Evolutionary conservation across 192 early-diverging fungal genomes (phyloP).

Genomic region (Umbelopsis sp.): DNA sequence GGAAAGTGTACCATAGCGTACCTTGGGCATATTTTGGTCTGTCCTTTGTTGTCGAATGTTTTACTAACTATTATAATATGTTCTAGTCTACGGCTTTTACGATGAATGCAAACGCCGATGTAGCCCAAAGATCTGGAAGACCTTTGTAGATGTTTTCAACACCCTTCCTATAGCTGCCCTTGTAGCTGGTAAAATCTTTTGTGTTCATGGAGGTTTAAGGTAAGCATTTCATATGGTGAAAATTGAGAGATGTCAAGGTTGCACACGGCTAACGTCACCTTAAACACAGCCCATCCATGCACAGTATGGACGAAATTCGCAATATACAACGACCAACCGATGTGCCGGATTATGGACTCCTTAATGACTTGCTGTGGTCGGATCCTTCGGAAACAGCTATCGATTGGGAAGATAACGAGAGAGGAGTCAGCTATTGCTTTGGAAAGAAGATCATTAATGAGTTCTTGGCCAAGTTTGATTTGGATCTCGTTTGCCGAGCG

Average conservation of each 20-base stretch:
- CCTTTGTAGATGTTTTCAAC: constrained; percentile 95
- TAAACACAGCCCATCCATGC: constrained; percentile 59
- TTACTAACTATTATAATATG: too few species aligned
- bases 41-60: too few species aligned
- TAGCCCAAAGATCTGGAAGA: constrained; percentile 88
- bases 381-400: constrained; percentile 81
- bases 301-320: constrained; percentile 87
- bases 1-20: too few species aligned
- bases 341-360: constrained; percentile 89
- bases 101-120: constrained; percentile 95
- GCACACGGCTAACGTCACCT: neutral
- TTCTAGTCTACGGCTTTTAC: constrained; percentile 90
- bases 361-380: constrained; percentile 93
- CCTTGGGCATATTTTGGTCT: too few species aligned
- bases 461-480: constrained; percentile 92
- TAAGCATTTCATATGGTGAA: neutral
- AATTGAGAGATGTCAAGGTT: too few species aligned
- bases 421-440: constrained; percentile 94
- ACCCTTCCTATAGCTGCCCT: constrained; percentile 90
- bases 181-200: constrained; percentile 93
- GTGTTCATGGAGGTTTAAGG: constrained; percentile 92
- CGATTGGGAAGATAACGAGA: constrained; percentile 94
- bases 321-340: constrained; percentile 80
- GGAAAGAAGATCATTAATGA: constrained; percentile 77
- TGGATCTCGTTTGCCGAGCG: constrained; percentile 96